Evolutionary conservation across 148 eudicot species (phyloP).

Genomic region (Arctostaphylos glauca): DNA sequence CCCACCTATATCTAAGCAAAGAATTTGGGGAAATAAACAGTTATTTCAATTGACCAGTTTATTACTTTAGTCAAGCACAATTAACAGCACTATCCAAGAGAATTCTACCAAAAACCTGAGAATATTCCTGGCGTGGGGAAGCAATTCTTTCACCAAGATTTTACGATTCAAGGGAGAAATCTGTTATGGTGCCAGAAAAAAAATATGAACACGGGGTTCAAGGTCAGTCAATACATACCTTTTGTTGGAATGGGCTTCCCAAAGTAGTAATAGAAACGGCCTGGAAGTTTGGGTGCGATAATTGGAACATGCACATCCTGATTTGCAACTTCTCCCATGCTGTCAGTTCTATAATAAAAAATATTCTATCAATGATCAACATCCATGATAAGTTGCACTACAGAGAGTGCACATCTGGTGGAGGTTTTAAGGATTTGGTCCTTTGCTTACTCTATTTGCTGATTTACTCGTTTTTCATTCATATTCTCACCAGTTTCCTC

Average conservation of each 20-base stretch:
- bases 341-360: slow-evolving; percentile 29
- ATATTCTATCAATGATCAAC: not conserved
- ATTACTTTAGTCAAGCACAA: not conserved
- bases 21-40: not conserved
- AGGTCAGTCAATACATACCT: not conserved
- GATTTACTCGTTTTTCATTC: not conserved
- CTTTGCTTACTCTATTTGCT: not conserved
- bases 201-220: not conserved
- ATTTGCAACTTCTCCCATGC: slow-evolving; percentile 57
- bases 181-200: not conserved
- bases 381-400: not conserved
- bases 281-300: slow-evolving; percentile 65
- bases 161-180: not conserved
- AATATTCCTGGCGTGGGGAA: not conserved
- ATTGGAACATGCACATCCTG: slow-evolving; percentile 55
- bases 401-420: not conserved
- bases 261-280: slow-evolving; percentile 67
- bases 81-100: not conserved
- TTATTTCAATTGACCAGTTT: not conserved
- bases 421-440: not conserved
- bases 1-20: not conserved
- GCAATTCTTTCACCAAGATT: no score
- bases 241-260: slow-evolving; percentile 64
- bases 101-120: not conserved
- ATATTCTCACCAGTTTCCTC: not conserved